phyloP scores from a whole-genome alignment of 768 basidiomycete genomes.

The Tricholoma terreum region DNA sequence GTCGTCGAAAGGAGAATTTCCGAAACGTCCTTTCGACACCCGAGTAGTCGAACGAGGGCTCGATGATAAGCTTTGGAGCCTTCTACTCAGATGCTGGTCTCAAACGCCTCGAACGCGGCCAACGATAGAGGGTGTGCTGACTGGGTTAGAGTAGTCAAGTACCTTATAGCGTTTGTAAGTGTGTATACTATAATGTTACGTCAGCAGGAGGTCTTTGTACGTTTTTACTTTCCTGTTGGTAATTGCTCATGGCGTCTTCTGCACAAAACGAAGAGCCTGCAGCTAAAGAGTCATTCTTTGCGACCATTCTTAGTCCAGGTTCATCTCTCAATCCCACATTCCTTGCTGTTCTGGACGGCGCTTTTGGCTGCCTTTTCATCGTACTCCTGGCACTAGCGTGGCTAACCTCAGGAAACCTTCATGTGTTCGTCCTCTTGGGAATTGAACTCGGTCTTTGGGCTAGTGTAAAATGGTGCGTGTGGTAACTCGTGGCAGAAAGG shows the following conservation, averaged over 20 bases:
- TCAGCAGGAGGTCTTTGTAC: not conserved
- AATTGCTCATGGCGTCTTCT: not conserved
- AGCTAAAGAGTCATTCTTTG: constrained; percentile 38
- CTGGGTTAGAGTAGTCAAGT: too few species aligned
- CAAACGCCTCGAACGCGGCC: constrained; percentile 35
- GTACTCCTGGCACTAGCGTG: constrained; percentile 58
- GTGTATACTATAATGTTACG: not conserved
- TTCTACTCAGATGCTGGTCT: constrained; percentile 44
- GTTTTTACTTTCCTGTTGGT: too few species aligned
- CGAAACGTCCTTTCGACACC: constrained; percentile 36
- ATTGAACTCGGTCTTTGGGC: constrained; percentile 73
- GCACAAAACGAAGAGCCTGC: not conserved
- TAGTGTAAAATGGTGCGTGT: constrained; percentile 73
- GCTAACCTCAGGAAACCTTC: constrained; percentile 61
- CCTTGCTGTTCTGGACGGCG: constrained; percentile 58
- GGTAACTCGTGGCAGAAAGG: not conserved
- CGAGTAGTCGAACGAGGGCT: constrained; percentile 39
- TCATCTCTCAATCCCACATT: constrained; percentile 74
- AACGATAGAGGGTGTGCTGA: constrained; percentile 33
- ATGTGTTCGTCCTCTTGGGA: constrained; percentile 61
- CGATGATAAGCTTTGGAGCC: constrained; percentile 42
- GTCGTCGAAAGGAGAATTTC: constrained; percentile 40
- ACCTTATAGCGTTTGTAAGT: not conserved
- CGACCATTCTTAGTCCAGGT: constrained; percentile 65
- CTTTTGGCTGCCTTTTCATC: constrained; percentile 54